These are phyloP conservation scores for Passiflora organensis DNA, from an alignment of 345 rosid species.

Conservation along the genomic window DNA sequence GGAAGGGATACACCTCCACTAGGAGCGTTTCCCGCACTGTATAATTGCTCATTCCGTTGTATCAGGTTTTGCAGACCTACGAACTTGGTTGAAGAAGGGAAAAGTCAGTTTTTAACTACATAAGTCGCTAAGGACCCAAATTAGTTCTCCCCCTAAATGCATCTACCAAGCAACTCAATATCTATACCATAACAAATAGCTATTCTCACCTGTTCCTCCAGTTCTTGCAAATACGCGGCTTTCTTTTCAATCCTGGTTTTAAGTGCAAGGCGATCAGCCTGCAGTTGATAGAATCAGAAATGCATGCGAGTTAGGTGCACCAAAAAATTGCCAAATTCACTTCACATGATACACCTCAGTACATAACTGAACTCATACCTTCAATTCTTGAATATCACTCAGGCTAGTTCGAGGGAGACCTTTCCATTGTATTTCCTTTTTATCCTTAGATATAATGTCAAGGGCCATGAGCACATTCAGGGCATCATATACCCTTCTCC, in stretches of 20 bases:
- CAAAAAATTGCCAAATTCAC: constrained; percentile 7
- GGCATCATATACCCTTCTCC: constrained; percentile 98
- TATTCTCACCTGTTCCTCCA: constrained; percentile 89
- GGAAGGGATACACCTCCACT: constrained; percentile 91
- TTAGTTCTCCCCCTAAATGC: constrained; percentile 6
- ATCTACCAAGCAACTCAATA: constrained; percentile 7
- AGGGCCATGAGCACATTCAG: constrained; percentile 98
- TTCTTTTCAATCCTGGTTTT: constrained; percentile 86
- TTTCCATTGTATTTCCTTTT: constrained; percentile 96
- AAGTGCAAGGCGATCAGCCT: constrained; percentile 67
- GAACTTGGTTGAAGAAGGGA: constrained; percentile 40
- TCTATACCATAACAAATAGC: constrained; percentile 8
- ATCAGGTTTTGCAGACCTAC: constrained; percentile 86
- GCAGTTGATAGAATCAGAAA: constrained; percentile 16
- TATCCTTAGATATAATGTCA: constrained; percentile 96
- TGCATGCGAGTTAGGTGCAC: constrained; percentile 16
- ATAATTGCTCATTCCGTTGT: constrained; percentile 73
- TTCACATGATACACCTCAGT: constrained; percentile 7
- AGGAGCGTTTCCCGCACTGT: constrained; percentile 74
- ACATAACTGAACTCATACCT: constrained; percentile 45
- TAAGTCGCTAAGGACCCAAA: constrained; percentile 4
- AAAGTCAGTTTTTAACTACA: constrained; percentile 12
- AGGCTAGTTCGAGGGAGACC: constrained; percentile 96
- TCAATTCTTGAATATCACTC: constrained; percentile 86
- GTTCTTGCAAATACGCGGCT: constrained; percentile 73